Evolutionary conservation across 345 rosid genomes (phyloP), one percentile per base, ranked within the genome.

Genomic region (Draba incana): DNA sequence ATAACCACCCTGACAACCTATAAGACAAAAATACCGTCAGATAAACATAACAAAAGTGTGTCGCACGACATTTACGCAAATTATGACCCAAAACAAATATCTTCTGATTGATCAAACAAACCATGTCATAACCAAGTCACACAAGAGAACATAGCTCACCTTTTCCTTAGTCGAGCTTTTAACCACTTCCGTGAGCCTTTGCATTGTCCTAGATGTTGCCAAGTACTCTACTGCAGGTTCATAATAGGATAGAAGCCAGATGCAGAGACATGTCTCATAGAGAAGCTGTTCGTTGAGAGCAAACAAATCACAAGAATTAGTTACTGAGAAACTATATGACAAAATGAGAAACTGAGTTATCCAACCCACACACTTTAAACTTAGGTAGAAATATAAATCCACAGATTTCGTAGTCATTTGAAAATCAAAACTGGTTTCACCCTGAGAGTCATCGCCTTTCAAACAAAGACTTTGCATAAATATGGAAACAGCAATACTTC

Each of bases 1-100:
- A 86, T 83, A 64, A 88, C 83, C 38, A 93, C 96, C 85, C 98
- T 84, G 66, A 93, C 98, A 74, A 93, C 98, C 98, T 93, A 56
- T 6, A 62, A 12, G 42, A 59, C 51, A 63, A 69, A 67, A 20
- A 66, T 45, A 46, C 37, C 14, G 60, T 75, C 35, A 63, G 65
- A 66, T 58, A 33, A 60, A 75, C 23, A 42, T 49, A 71, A 55
- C 25, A 62, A 57, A 62, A 57, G 31, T 23, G 63, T 50, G 15
- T 51, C 30, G 1, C 49, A 20, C 42, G 15, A 14, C 4, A 37
- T 38, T 30, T 31, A 9, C 16, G n/a, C 52, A 54, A 9, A 16
- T 46, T 58, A 50, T 52, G 12, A 33, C 68, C 20, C 39, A 31
- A 46, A 27, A 48, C 38, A 53, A 50, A 20, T 57, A 10, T 63